phyloP scores from a whole-genome alignment of 345 rosid species.

The Brassica napus region DNA sequence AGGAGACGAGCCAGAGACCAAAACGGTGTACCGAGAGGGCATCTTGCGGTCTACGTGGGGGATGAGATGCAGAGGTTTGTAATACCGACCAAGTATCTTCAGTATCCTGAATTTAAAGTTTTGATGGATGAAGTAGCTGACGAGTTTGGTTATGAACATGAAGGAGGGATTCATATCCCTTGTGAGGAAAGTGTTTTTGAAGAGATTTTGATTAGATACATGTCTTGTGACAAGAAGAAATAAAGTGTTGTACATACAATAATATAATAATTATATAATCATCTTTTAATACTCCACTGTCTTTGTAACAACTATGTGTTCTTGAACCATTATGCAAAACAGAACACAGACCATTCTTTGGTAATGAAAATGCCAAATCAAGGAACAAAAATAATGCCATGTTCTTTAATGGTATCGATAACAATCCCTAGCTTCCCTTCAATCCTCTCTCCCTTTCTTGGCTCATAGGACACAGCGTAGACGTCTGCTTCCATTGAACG shows the following conservation, averaged over 20 bases:
- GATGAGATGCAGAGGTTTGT: slow-evolving; percentile 56
- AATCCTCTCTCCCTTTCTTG: slow-evolving; percentile 75
- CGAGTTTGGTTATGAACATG: slow-evolving; percentile 63
- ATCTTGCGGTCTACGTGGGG: slow-evolving; percentile 64
- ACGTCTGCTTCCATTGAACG: slow-evolving; percentile 92
- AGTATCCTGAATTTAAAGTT: slow-evolving; percentile 54
- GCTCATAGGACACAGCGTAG: slow-evolving; percentile 76
- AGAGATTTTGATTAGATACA: slow-evolving; percentile 47
- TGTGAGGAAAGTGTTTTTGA: slow-evolving; percentile 61
- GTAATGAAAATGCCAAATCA: slow-evolving; percentile 23
- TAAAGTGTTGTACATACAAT: slow-evolving; percentile 18
- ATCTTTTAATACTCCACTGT: neutral
- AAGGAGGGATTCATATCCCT: slow-evolving; percentile 58
- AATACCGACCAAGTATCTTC: slow-evolving; percentile 53
- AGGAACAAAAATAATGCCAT: slow-evolving; percentile 61
- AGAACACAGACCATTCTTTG: slow-evolving; percentile 1
- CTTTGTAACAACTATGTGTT: neutral
- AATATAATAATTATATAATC: neutral
- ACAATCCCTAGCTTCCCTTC: slow-evolving; percentile 90
- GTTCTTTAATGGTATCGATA: slow-evolving; percentile 82
- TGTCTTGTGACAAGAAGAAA: slow-evolving; percentile 41
- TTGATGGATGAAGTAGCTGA: slow-evolving; percentile 69
- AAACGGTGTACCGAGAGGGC: slow-evolving; percentile 53
- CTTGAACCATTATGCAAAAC: slow-evolving; percentile 6
- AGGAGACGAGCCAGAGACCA: slow-evolving; percentile 22